Percentiles rank a stretch among this genome's conserved stretches.
phyloP scores from a whole-genome alignment of 441 rosid genomes.

The Populus hybrid region DNA sequence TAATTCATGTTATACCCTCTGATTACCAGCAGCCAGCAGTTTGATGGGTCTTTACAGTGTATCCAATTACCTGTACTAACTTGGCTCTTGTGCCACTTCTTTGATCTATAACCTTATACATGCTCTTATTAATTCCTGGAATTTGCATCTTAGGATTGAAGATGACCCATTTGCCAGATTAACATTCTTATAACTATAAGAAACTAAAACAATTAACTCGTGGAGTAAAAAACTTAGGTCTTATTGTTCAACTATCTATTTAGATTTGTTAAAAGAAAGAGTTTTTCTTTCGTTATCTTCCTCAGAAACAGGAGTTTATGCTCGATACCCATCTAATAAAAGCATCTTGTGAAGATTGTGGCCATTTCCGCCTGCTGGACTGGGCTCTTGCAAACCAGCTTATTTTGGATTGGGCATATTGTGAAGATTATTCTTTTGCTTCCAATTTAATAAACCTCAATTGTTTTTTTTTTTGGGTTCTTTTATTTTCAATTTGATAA shows the following conservation, averaged over 20 bases:
- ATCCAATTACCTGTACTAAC: not conserved
- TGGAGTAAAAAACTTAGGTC: not conserved
- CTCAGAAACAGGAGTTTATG: not conserved
- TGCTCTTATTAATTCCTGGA: not conserved
- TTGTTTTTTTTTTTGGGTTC: too few species aligned
- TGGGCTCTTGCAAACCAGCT: conserved; percentile 55
- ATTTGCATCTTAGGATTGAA: not conserved
- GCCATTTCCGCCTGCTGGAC: conserved; percentile 70
- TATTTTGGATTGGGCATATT: too few species aligned
- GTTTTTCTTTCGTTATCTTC: not conserved
- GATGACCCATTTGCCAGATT: not conserved
- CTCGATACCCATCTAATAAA: conserved; percentile 37
- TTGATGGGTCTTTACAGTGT: not conserved
- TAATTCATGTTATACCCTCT: not conserved
- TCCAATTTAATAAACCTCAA: too few species aligned
- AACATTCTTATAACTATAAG: not conserved
- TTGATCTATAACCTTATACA: not conserved
- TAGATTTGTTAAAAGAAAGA: too few species aligned
- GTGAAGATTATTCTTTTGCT: too few species aligned
- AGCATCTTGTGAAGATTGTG: conserved; percentile 81
- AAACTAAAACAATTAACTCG: not conserved
- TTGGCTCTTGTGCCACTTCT: not conserved
- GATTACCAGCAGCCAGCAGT: not conserved
- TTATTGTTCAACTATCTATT: not conserved
- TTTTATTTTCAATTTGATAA: too few species aligned